Base-by-base conservation (phyloP, 768 basidiomycete species). In the Panus rudis region DNA sequence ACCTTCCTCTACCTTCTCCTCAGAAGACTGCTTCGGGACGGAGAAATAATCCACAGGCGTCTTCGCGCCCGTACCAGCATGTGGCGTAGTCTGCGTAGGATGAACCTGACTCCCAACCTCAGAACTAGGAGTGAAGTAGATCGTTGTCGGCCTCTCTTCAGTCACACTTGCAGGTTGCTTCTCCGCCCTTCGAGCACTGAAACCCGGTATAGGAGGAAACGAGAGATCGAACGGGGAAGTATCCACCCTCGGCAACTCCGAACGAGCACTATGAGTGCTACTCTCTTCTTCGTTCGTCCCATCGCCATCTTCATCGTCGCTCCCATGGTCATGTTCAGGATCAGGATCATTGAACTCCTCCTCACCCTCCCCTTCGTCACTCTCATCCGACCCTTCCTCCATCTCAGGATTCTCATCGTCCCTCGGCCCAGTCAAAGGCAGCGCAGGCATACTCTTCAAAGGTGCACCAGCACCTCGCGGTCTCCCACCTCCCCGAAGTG, bases 401-500 rank as follows among this genome's bases (percentile, higher is more conserved):
- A 49, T 57, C 2, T 54, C 54, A 12, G 45, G 49, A 10, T 50
- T 43, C 12, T 55, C 67, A 2, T 63, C 59, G 23, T 63, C 64
- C 19, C 68, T 64, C 4, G 64, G 63, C 23, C 70, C 69, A 22
- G 63, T 55, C 53, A 68, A 63, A 14, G 68, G 66, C 37, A 80
- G 55, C 21, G 72, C 77, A 24, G 81, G 81, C 63, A 81, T 75
- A 46, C 65, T 75, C 35, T 68, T 64, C 49, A 79, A 57, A 11
- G 71, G 66, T 11, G 53, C 54, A n/a, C n/a, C n/a, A n/a, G n/a
- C n/a, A n/a, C n/a, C n/a, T n/a, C n/a, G n/a, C n/a, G n/a, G n/a
- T n/a, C n/a, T n/a, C n/a, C n/a, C n/a, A n/a, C n/a, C n/a, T n/a
- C n/a, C n/a, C n/a, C n/a, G n/a, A n/a, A n/a, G n/a, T n/a, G n/a